Conservation (phyloP, 768 basidiomycete species). For the Leccinum longicurvipes region DNA sequence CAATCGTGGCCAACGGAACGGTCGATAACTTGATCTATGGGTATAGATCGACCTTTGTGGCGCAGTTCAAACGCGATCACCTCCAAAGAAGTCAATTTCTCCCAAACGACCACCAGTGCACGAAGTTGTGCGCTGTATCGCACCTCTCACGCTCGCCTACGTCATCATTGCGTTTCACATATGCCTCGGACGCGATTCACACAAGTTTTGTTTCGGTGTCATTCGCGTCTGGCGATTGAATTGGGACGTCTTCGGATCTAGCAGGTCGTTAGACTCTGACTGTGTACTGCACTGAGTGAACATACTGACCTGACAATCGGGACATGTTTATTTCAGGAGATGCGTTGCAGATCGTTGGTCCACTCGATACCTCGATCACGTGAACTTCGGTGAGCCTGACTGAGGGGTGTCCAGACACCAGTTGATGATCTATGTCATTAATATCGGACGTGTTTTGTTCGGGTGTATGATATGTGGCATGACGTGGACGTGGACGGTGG, state of each 20-base stretch:
- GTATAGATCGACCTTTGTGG: conserved; percentile 7
- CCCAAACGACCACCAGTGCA: conserved; percentile 4
- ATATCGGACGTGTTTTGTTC: neutral
- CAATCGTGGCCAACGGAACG: neutral
- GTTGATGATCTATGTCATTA: neutral
- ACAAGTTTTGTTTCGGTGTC: neutral
- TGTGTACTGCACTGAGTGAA: too few species aligned
- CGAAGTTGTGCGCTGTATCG: conserved; percentile 20
- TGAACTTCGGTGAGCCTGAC: conserved; percentile 10
- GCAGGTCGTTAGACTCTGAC: neutral
- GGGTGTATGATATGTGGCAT: conserved; percentile 11
- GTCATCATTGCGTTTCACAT: conserved; percentile 6
- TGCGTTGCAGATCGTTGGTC: neutral
- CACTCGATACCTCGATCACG: neutral
- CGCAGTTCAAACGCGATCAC: neutral
- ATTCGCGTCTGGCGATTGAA: neutral
- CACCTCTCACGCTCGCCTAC: conserved; percentile 8
- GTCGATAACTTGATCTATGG: conserved; percentile 15
- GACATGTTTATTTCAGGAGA: neutral
- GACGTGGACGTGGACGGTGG: neutral
- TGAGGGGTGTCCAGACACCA: neutral
- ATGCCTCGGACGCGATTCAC: too few species aligned
- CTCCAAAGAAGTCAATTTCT: conserved; percentile 8
- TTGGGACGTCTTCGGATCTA: neutral
- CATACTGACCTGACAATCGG: neutral